Evolutionary conservation across 768 basidiomycete species (phyloP).

Genomic region (Boletus subparvulus): DNA sequence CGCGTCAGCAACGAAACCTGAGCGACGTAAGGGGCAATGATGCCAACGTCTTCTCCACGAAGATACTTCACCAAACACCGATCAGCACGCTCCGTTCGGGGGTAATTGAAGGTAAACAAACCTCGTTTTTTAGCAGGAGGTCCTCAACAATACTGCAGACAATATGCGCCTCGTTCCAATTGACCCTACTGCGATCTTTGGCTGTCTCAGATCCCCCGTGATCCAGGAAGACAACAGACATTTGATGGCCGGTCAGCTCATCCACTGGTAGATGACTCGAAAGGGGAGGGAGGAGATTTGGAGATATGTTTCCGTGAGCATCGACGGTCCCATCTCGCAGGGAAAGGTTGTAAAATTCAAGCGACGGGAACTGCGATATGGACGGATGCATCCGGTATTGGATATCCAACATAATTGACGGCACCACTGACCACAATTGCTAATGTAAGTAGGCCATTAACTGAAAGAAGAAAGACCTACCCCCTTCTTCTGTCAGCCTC

Average conservation of each 20-base stretch:
- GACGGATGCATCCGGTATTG: constrained; percentile 96
- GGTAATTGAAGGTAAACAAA: constrained; percentile 36
- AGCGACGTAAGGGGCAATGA: constrained; percentile 90
- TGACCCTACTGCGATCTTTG: constrained; percentile 72
- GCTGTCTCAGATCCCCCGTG: constrained; percentile 69
- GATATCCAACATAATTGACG: constrained; percentile 88
- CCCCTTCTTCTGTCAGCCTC: constrained; percentile 76
- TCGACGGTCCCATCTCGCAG: constrained; percentile 78
- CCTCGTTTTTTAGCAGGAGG: constrained; percentile 70
- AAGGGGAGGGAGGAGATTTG: constrained; percentile 58
- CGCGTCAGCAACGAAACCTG: constrained; percentile 78
- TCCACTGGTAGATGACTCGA: constrained; percentile 51
- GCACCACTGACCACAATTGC: constrained; percentile 53
- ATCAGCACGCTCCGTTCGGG: constrained; percentile 4
- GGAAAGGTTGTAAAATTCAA: constrained; percentile 74
- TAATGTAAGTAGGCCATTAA: constrained; percentile 2
- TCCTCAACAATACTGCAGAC: constrained; percentile 83
- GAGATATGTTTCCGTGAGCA: constrained; percentile 40
- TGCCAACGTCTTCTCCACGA: constrained; percentile 75
- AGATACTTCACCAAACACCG: constrained; percentile 44
- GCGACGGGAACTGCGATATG: constrained; percentile 84
- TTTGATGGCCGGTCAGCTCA: constrained; percentile 40
- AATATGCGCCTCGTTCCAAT: constrained; percentile 74
- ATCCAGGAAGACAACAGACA: constrained; percentile 78
- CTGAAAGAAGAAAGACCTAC: constrained; percentile 45